Evolutionary conservation across 208 protist genomes (phyloP).

Genomic region (Trypanosoma avium): DNA sequence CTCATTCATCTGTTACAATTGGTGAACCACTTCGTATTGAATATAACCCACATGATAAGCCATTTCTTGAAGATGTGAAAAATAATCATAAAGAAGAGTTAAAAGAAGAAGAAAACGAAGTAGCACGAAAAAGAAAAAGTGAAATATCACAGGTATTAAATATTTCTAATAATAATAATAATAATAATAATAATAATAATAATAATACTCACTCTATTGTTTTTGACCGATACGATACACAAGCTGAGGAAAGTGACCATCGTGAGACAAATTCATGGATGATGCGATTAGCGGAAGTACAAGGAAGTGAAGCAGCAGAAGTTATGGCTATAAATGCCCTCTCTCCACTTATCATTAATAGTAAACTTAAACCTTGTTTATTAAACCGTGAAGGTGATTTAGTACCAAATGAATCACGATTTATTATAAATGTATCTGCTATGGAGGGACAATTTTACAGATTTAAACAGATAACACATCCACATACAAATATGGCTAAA

Average conservation of each 20-base stretch:
- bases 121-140: constrained; percentile 1
- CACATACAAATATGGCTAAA: constrained; percentile 99
- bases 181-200: not conserved
- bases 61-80: constrained; percentile 37
- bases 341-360: constrained; percentile 95
- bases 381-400: constrained; percentile 60
- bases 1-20: constrained; percentile 74
- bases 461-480: constrained; percentile 93
- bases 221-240: constrained; percentile 91
- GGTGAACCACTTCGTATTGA: constrained; percentile 69
- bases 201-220: constrained; percentile 19
- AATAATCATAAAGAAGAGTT: not conserved
- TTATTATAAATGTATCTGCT: constrained; percentile 97
- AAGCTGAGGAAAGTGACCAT: constrained; percentile 83
- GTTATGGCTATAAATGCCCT: constrained; percentile 97
- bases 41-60: constrained; percentile 42
- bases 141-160: not conserved
- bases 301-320: constrained; percentile 93
- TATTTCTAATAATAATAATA: too few species aligned
- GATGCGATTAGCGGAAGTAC: constrained; percentile 88
- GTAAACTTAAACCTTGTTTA: constrained; percentile 88
- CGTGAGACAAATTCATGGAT: constrained; percentile 92
- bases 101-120: not conserved
- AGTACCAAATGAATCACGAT: constrained; percentile 67
- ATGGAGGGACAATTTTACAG: constrained; percentile 98